Base-by-base conservation (phyloP, 116 monocot species). In the Zostera marina region DNA sequence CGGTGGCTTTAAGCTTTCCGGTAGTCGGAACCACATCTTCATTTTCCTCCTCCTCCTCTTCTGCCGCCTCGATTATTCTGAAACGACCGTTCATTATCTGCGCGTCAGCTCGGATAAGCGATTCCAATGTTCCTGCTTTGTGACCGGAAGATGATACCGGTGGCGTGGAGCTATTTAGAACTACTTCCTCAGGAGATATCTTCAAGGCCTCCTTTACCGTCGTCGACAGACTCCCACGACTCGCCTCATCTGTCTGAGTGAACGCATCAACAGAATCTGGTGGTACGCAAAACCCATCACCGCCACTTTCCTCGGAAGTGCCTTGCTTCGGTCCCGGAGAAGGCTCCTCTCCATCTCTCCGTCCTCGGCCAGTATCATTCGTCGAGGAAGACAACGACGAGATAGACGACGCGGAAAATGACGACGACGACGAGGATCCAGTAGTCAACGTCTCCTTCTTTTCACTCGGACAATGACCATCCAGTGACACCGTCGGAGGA, bases 101-200 rank as follows among this genome's bases (percentile, higher is more conserved):
- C 1, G 72, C 68, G 47, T 89, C 90, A 1, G 74, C 80, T 13
- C 79, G 70, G 32, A 98, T 85, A 46, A 98, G 64, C 16, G 89
- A 79, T 59, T 89, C 98, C 42, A 98, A 65, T 1, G 86, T 90
- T 55, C 86, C 83, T 4, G 76, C 76, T 61, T 89, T 89, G 41
- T 68, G 65, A 52, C 13, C 14, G 45, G 73, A 70, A 44, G 91
- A 82, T 0, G 73, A 77, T 25, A 5, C 58, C 8, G 58, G 67
- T 4, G 66, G 68, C 0, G 73, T 76, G 8, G 78, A 79, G 32
- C 2, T 32, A 32, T 32, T 32, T n/a, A 79, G 44, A 44, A 58
- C 77, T 7, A 58, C 77, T 7, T 72, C 66, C 43, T 60, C n/a
- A n/a, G n/a, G 32, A 15, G 25, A 23, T 1, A 66, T 67, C 15